Evolutionary conservation across 768 basidiomycete genomes (phyloP), one percentile per base, ranked within the genome.

Genomic region (Amanita fuliginea): DNA sequence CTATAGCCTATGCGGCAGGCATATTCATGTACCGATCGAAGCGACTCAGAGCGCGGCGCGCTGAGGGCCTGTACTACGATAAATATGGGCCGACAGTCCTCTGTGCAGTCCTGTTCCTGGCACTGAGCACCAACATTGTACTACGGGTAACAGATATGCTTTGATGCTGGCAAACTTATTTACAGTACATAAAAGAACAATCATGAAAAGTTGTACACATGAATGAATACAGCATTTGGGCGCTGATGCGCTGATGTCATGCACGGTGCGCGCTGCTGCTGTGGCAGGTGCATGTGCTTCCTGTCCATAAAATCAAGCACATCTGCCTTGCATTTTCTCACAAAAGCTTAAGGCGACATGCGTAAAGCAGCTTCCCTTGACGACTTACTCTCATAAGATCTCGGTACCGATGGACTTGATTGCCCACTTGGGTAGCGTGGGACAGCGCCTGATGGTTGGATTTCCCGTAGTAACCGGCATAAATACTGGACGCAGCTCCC

Each of bases 51-150:
- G 69, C 73, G 51, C 78, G 83, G 33, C 73, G 76, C 26, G 89
- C 90, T 0, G 80, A 85, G 49, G 86, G 88, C 19, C 56, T 90
- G 46, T 95, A 95, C 65, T 90, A 92, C 60, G 91, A 95, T 67
- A 85, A 82, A 65, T 90, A 83, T 54, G 89, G 91, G 0, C 90
- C 91, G 33, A 87, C 84, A 1, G 60, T 82, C 3, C 68, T 95
- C 19, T 89, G 86, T 55, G 55, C 78, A 21, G 73, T 83, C 35
- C 64, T 96, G 39, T 75, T 86, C 50, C 65, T 71, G 32, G 86
- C 89, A 14, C 64, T 93, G 46, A 74, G 75, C 18, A 76, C 82
- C 54, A 94, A 94, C 60, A 76, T 94, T 54, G 83, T 73, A 18
- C 63, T 92, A 57, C 70, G 88, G 49, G 57, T 80, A 48, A 63